These are phyloP conservation scores for Xylaria intraflava DNA, from an alignment of 495 filamentous ascomycete genomes.

Conservation along the genomic window DNA sequence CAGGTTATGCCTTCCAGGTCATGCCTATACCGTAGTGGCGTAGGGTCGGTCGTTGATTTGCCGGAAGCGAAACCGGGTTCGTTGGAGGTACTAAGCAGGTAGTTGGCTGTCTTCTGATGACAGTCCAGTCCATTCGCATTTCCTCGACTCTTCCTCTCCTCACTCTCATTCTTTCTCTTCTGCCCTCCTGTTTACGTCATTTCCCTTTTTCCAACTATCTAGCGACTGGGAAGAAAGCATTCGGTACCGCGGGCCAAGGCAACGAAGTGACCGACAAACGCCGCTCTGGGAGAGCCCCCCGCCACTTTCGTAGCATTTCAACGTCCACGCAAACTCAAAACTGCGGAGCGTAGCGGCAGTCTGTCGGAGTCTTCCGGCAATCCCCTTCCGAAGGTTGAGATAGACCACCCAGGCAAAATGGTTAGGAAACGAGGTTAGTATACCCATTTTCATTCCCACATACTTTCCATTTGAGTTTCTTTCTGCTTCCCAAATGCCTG, in stretches of 20 bases:
- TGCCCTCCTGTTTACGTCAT: not conserved
- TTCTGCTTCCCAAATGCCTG: not conserved
- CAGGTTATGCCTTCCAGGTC: no score
- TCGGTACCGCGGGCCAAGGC: not conserved
- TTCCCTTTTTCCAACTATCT: not conserved
- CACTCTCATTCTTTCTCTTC: not conserved
- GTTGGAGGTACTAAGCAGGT: not conserved
- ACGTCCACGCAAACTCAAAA: slow-evolving; percentile 8
- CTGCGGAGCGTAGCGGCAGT: not conserved
- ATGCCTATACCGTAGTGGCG: not conserved
- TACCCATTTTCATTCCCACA: not conserved
- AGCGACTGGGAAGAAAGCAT: slow-evolving; percentile 3
- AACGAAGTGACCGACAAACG: slow-evolving; percentile 6
- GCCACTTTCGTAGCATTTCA: not conserved
- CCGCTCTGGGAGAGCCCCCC: not conserved
- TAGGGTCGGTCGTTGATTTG: not conserved
- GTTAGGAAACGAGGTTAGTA: slow-evolving; percentile 12
- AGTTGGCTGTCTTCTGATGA: no score
- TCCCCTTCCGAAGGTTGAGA: not conserved
- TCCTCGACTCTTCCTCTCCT: not conserved
- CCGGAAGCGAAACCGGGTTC: slow-evolving; percentile 1
- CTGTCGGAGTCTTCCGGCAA: not conserved
- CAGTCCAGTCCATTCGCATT: not conserved
- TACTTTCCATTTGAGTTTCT: not conserved
- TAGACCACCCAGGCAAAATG: slow-evolving; percentile 6